Conservation (phyloP, 225 moss, liverwort and hornwort species). For the Bryoerythrophyllum caledonicum region DNA sequence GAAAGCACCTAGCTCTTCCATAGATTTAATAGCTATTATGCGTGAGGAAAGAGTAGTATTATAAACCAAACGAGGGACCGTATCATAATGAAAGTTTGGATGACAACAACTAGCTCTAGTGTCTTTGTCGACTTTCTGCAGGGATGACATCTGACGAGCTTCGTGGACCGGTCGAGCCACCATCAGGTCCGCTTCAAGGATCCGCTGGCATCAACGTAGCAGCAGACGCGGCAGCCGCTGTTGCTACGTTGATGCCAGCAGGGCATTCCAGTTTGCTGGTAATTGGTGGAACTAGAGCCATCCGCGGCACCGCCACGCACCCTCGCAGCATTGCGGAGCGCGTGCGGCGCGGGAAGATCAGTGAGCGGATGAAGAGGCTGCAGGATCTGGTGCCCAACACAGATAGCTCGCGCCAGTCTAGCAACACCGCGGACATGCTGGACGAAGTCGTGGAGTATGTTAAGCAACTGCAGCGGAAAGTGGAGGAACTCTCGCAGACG, state of each 20-base stretch:
- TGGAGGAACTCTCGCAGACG: conserved; percentile 34
- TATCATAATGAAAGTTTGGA: too few relatives aligned
- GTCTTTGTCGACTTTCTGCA: conserved; percentile 1
- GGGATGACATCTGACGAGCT: conserved; percentile 10
- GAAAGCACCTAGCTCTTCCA: too few relatives aligned
- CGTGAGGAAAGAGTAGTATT: too few relatives aligned
- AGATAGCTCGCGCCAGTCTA: conserved; percentile 38
- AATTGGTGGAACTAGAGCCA: conserved; percentile 2
- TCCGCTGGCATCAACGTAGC: not conserved
- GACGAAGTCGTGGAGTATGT: conserved; percentile 49
- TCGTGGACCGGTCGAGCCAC: not conserved
- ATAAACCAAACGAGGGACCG: too few relatives aligned
- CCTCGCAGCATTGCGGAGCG: conserved; percentile 48
- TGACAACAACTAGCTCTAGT: too few relatives aligned
- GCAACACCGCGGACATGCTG: conserved; percentile 42
- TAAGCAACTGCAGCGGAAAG: conserved; percentile 33
- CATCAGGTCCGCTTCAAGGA: not conserved
- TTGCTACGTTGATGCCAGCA: too few relatives aligned
- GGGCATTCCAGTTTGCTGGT: conserved; percentile 30
- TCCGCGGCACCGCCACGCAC: conserved; percentile 37
- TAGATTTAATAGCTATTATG: too few relatives aligned
- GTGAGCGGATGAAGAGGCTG: conserved; percentile 41
- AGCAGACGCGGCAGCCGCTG: conserved; percentile 5
- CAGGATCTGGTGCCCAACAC: conserved; percentile 39
- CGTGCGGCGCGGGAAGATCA: conserved; percentile 31